phyloP scores from a whole-genome alignment of 1,284 basidiomycete species.

The Coniferiporia weirii region DNA sequence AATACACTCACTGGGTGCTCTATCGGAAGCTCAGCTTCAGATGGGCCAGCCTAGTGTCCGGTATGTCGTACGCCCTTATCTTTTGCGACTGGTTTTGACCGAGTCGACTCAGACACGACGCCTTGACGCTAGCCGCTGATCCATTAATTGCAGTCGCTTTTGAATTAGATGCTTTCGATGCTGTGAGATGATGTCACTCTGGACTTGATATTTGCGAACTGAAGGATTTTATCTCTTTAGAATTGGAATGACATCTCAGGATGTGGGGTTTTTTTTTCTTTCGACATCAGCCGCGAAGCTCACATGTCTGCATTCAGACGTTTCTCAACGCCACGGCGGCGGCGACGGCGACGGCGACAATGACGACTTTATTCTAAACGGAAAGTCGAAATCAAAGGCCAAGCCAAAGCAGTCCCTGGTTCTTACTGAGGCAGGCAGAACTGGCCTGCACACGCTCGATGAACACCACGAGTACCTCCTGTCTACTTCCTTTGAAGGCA shows the following conservation, averaged over 20 bases:
- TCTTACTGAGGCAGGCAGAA: constrained; percentile 40
- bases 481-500: constrained; percentile 55
- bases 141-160: constrained; percentile 47
- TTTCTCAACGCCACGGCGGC: constrained; percentile 20
- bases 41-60: constrained; percentile 63
- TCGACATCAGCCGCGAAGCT: neutral
- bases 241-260: constrained; percentile 18
- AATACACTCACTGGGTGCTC: constrained; percentile 37
- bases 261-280: neutral
- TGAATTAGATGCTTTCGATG: constrained; percentile 63
- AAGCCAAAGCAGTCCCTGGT: constrained; percentile 25
- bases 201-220: neutral
- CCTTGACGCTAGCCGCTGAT: constrained; percentile 54
- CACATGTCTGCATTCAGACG: neutral
- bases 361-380: constrained; percentile 32
- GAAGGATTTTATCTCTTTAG: constrained; percentile 3
- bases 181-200: constrained; percentile 39
- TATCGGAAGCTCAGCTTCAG: constrained; percentile 47
- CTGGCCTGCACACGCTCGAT: constrained; percentile 55
- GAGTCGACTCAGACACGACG: constrained; percentile 41
- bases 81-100: neutral
- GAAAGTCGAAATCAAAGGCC: constrained; percentile 30
- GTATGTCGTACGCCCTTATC: constrained; percentile 33
- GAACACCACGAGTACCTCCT: constrained; percentile 66
- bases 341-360: constrained; percentile 43